These are phyloP conservation scores for Diaporthe citriasiana DNA, from an alignment of 2,329 filamentous ascomycete species.

Conservation along the genomic window DNA sequence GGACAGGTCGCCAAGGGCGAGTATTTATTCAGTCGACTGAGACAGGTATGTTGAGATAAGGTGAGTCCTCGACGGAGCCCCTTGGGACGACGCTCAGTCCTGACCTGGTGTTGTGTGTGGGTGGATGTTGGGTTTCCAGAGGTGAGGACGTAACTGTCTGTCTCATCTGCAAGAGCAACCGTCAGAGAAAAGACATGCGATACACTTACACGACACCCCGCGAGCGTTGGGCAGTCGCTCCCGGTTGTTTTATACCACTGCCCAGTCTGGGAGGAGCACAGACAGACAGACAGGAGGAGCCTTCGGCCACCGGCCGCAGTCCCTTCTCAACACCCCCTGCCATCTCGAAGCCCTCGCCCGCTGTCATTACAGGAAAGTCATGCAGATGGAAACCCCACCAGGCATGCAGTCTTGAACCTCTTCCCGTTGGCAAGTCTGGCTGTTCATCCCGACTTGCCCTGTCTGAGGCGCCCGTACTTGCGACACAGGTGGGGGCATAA, in stretches of 20 bases:
- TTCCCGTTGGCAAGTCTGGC: constrained; percentile 8
- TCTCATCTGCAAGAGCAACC: constrained; percentile 32
- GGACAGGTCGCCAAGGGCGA: not conserved
- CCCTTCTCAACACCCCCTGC: constrained; percentile 9
- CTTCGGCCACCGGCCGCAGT: not conserved
- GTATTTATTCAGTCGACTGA: constrained; percentile 9
- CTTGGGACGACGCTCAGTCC: constrained; percentile 23
- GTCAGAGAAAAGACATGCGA: constrained; percentile 10
- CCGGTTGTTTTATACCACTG: constrained; percentile 36
- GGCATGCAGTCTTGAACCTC: not conserved
- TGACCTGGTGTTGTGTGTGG: constrained; percentile 9
- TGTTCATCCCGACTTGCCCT: constrained; percentile 32
- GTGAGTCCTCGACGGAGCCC: not conserved
- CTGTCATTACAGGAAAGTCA: constrained; percentile 15
- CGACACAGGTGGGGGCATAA: constrained; percentile 33
- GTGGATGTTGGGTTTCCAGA: not conserved
- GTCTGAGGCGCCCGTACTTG: constrained; percentile 29
- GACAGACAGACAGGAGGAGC: not conserved
- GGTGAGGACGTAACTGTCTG: constrained; percentile 21
- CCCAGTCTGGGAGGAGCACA: not conserved
- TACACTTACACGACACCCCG: constrained; percentile 17
- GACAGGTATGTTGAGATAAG: not conserved
- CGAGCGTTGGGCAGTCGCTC: constrained; percentile 17
- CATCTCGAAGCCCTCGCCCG: constrained; percentile 17
- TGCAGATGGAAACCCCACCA: not conserved